Conservation (phyloP, 352 stramenopile genomes). For the Lagenidium giganteum region DNA sequence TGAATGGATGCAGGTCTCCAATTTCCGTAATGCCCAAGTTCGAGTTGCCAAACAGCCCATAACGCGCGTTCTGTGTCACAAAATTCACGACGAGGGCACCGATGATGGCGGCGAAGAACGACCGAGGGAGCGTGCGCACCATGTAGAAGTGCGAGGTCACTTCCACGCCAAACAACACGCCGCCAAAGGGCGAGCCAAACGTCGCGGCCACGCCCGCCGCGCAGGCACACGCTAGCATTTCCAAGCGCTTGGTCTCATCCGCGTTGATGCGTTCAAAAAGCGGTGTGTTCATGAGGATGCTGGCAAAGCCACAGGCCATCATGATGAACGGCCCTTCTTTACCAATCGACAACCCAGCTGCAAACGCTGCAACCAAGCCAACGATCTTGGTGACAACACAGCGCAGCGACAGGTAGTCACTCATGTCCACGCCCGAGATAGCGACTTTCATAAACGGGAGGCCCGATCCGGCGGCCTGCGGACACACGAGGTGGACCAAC, state of each 20-base stretch:
- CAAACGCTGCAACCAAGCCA: conserved; percentile 51
- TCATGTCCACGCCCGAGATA: conserved; percentile 81
- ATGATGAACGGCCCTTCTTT: conserved; percentile 88
- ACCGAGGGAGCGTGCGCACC: conserved; percentile 68
- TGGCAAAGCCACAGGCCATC: conserved; percentile 81
- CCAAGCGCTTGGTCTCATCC: conserved; percentile 71
- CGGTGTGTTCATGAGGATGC: conserved; percentile 65
- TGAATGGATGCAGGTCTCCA: conserved; percentile 39
- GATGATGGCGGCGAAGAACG: conserved; percentile 80
- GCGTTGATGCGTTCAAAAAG: conserved; percentile 69
- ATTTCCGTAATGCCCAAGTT: conserved; percentile 53
- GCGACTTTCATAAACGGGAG: conserved; percentile 80
- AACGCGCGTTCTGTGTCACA: conserved; percentile 48
- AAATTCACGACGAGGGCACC: conserved; percentile 62
- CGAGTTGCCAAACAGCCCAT: conserved; percentile 71
- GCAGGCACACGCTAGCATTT: conserved; percentile 81
- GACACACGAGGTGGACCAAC: conserved; percentile 58
- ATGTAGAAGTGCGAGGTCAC: conserved; percentile 85
- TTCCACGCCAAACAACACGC: conserved; percentile 83
- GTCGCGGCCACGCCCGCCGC: conserved; percentile 81
- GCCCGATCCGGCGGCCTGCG: conserved; percentile 65
- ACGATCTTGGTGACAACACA: conserved; percentile 75
- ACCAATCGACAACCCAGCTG: conserved; percentile 69
- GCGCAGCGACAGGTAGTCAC: conserved; percentile 56
- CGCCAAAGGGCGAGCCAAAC: conserved; percentile 80